Base-by-base conservation (phyloP, 2,329 filamentous ascomycete species). In the Xylaria sp. region DNA sequence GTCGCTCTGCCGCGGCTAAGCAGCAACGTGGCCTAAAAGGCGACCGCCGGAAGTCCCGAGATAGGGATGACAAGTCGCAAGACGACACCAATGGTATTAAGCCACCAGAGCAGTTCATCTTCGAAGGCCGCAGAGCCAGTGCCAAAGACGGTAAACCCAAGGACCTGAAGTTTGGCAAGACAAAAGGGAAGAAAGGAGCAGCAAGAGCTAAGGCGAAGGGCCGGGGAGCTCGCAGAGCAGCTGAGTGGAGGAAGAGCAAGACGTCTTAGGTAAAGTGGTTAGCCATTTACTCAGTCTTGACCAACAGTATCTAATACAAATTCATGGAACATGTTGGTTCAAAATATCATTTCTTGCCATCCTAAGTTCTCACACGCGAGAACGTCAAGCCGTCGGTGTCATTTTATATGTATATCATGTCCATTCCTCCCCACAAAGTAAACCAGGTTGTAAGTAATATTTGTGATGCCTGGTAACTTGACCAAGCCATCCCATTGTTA, bases 51-150 rank as follows among this genome's bases (percentile, higher is more conserved):
- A 66, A 62, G 59, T 63, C 68, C 60, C 65, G 67, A 60, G 67
- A 69, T 10, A 68, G 62, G 62, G 64, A 61, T 17, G 59, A 67
- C 19, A 47, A 38, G 17, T 21, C 49, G 31, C 44, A 63, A 54
- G 44, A 55, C 41, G 51, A 23, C 15, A 51, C 49, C 8, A 41
- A 38, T 64, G 63, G 55, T n/a, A 74, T 85, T 67, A 85, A 86
- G 76, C 82, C 84, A 1, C 88, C 89, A 0, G 89, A 93, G 75
- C 80, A 82, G 15, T 85, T 93, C 65, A 85, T 93, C n/a, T 93
- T 94, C 70, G 92, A 96, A 75, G 92, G 92, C 0, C 87, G 89
- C 65, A 84, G 92, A 55, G 91, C 91, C 9, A 91, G 85, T 56
- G 79, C 83, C 31, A 89, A 83, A 59, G 86, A 89, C 62, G 88